Evolutionary conservation across 306 rosid species (phyloP), one percentile per base, ranked within the genome.

Genomic region (Inga oerstediana): DNA sequence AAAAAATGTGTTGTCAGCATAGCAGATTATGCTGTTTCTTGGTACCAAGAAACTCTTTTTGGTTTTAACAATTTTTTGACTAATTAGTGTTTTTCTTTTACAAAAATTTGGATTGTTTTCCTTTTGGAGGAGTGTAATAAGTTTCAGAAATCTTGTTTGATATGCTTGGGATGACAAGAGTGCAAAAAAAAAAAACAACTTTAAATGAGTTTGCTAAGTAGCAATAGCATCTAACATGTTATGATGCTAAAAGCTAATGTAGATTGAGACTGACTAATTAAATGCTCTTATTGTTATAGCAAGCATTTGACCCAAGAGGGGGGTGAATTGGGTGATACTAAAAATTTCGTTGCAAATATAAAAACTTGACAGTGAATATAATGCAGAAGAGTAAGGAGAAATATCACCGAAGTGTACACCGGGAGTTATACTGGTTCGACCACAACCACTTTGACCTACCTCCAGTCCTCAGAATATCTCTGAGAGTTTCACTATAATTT

Each of bases 221-320:
- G 27, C 20, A 15, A 43, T 78, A 13, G 67, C 72, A 32, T 20
- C 58, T 66, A 81, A 59, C 2, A 32, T 75, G 39, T 8, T 9
- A 67, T 59, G 16, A 19, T 67, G 27, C 45, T 67, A 41, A 77
- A 34, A 44, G 46, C 74, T 19, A 6, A 2, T 78, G 54, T 76
- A 78, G 58, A 61, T 58, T 67, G 77, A 77, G n/a, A 52, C 77
- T 79, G 72, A 49, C 66, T 51, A 72, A 19, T 56, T 27, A 34
- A 10, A 32, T 72, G 75, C 48, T 72, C 4, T 58, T 72, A 22
- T 58, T 54, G 7, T 59, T 72, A 15, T 0, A 24, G 27, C 27
- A 24, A 24, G 27, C 27, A 0, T 24, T 24, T 24, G 0, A 24
- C 27, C 27, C 0, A 24, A 24, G 27, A 24, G 27, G 27, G 27